A percentile compares a stretch with the other conserved stretches of the same genome.
phyloP scores from a whole-genome alignment of 345 rosid genomes.

The Zanthoxylum bungeanum region DNA sequence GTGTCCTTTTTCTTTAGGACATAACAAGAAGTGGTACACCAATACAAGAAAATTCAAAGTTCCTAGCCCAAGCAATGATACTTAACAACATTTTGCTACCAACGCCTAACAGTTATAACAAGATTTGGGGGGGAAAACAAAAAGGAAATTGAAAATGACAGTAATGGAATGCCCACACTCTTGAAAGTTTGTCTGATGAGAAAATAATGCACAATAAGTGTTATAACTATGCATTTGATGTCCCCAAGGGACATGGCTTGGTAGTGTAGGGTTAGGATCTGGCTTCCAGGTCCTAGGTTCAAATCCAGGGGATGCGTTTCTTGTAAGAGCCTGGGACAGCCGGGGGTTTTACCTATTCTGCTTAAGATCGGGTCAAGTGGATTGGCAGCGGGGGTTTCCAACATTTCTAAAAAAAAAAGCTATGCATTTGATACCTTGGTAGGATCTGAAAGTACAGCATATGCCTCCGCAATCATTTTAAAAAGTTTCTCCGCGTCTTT shows the following conservation, averaged over 20 bases:
- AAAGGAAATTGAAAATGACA: neutral
- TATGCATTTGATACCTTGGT: constrained; percentile 41
- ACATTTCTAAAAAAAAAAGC: too few relatives aligned
- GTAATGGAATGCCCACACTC: neutral
- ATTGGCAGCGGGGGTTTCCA: too few relatives aligned
- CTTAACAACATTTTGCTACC: neutral
- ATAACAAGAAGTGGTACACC: neutral
- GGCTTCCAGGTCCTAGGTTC: too few relatives aligned
- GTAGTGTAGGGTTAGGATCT: too few relatives aligned
- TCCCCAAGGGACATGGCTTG: too few relatives aligned
- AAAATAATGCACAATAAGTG: neutral
- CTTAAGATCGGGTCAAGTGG: too few relatives aligned
- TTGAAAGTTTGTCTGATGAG: neutral
- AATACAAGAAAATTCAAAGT: neutral
- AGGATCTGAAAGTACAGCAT: constrained; percentile 90
- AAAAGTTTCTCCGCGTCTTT: constrained; percentile 83
- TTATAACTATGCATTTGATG: too few relatives aligned
- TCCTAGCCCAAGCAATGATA: neutral
- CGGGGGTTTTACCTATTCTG: too few relatives aligned
- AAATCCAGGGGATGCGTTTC: too few relatives aligned
- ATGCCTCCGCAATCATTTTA: constrained; percentile 96
- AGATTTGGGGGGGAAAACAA: neutral
- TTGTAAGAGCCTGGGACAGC: too few relatives aligned
- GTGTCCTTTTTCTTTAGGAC: neutral
- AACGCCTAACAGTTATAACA: neutral